Conservation (phyloP, 2,329 filamentous ascomycete genomes). For the Trichoderma aggressivum region DNA sequence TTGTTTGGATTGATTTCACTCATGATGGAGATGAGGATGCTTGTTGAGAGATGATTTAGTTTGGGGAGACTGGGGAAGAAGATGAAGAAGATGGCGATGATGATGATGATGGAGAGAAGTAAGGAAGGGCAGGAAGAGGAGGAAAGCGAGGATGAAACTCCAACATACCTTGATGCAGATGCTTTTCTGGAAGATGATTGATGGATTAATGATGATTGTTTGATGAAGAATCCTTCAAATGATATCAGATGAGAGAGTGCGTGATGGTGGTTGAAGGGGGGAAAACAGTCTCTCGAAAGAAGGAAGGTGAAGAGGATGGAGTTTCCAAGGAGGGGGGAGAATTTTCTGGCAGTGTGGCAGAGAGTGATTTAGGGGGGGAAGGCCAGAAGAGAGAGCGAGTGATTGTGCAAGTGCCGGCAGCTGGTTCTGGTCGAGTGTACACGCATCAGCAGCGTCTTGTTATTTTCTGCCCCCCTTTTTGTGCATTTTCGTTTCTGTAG, state of each 20-base stretch:
- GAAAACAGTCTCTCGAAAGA: neutral
- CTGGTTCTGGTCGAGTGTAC: neutral
- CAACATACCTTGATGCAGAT: neutral
- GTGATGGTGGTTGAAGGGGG: neutral
- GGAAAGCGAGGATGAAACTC: neutral
- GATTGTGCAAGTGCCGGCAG: slow-evolving; percentile 1
- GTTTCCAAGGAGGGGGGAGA: neutral
- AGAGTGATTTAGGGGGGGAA: neutral
- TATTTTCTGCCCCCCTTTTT: neutral
- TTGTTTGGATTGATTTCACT: neutral
- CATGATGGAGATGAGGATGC: neutral
- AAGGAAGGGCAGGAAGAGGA: neutral
- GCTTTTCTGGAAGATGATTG: neutral
- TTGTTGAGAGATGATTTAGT: neutral
- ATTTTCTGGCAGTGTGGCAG: neutral
- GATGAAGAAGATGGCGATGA: neutral
- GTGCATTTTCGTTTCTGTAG: neutral
- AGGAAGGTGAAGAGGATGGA: neutral
- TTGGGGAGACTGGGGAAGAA: neutral
- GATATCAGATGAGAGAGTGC: neutral
- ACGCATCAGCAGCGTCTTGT: neutral
- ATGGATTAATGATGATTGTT: neutral
- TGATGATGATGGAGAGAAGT: neutral
- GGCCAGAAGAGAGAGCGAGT: neutral
- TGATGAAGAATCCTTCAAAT: neutral